Percentiles rank a stretch among this genome's conserved stretches.
These are phyloP conservation scores for Russula ochroleuca DNA, from an alignment of 768 basidiomycete species.

Conservation along the genomic window DNA sequence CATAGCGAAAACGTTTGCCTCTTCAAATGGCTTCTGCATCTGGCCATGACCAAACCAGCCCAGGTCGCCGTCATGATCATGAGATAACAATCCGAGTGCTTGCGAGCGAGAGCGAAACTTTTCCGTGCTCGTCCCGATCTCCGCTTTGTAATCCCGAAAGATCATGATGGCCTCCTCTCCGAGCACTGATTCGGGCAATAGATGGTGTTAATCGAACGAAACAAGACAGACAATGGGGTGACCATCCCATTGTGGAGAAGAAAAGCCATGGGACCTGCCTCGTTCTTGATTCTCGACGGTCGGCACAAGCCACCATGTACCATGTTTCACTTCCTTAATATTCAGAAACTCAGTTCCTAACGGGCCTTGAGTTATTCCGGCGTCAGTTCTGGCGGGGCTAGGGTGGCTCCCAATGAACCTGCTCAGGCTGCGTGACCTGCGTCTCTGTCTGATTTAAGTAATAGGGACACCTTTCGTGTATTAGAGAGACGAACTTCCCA, in stretches of 20 bases:
- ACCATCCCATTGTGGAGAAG: no score
- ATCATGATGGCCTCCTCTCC: conserved; percentile 83
- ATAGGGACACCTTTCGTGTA: conserved; percentile 75
- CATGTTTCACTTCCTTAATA: conserved; percentile 81
- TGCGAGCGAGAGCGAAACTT: conserved; percentile 71
- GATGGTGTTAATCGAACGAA: background rate
- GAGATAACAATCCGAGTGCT: conserved; percentile 87
- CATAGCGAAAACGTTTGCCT: conserved; percentile 73
- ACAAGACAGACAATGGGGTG: background rate
- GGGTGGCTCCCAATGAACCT: conserved; percentile 83
- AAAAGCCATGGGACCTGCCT: conserved; percentile 43
- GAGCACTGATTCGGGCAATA: conserved; percentile 72
- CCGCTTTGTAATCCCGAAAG: conserved; percentile 55
- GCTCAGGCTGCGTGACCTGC: conserved; percentile 44
- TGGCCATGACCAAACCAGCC: conserved; percentile 79
- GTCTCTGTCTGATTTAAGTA: conserved; percentile 70
- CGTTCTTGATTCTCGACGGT: conserved; percentile 78
- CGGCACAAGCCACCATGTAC: conserved; percentile 77
- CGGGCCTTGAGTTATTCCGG: conserved; percentile 55
- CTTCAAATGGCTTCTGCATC: conserved; percentile 99
- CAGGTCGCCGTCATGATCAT: conserved; percentile 78
- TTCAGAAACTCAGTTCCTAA: conserved; percentile 62
- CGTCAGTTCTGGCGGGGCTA: conserved; percentile 42
- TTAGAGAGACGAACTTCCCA: conserved; percentile 91
- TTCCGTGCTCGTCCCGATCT: conserved; percentile 50